These are phyloP conservation scores for Tricholoma bakamatsutake DNA, from an alignment of 768 basidiomycete genomes.

Conservation along the genomic window DNA sequence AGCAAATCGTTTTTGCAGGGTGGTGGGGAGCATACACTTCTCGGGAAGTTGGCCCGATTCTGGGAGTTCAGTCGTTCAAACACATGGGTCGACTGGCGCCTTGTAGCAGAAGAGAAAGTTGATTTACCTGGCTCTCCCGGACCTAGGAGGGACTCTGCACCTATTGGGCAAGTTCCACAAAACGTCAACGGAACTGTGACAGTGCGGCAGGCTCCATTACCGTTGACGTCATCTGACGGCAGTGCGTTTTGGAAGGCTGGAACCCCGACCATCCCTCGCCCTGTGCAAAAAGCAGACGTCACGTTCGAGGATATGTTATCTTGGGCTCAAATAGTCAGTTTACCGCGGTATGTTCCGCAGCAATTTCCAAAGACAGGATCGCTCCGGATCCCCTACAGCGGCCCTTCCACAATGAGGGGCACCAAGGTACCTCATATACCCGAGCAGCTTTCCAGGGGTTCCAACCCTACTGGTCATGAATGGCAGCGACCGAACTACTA, in stretches of 20 bases:
- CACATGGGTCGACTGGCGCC: constrained; percentile 28
- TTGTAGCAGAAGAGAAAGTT: constrained; percentile 20
- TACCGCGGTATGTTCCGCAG: background rate
- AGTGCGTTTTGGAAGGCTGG: background rate
- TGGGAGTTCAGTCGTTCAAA: constrained; percentile 17
- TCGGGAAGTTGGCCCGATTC: constrained; percentile 30
- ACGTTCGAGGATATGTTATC: background rate
- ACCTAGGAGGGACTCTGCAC: background rate
- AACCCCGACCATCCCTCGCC: background rate
- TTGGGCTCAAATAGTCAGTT: background rate
- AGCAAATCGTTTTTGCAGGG: constrained; percentile 32
- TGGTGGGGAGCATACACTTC: constrained; percentile 32
- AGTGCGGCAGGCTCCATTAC: background rate
- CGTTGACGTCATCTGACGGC: background rate
- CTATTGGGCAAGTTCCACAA: background rate
- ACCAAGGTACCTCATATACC: background rate
- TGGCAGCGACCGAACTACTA: background rate
- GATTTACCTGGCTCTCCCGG: constrained; percentile 26
- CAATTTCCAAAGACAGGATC: background rate
- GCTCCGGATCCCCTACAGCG: background rate
- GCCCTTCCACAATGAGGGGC: background rate
- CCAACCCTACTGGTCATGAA: background rate
- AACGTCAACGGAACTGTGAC: background rate
- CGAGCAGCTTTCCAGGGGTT: background rate
- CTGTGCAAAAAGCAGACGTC: background rate